A percentile compares a stretch with the other conserved stretches of the same genome.
Conservation (phyloP, 176 grass and related monocot species). For the Oryza glumipatula region DNA sequence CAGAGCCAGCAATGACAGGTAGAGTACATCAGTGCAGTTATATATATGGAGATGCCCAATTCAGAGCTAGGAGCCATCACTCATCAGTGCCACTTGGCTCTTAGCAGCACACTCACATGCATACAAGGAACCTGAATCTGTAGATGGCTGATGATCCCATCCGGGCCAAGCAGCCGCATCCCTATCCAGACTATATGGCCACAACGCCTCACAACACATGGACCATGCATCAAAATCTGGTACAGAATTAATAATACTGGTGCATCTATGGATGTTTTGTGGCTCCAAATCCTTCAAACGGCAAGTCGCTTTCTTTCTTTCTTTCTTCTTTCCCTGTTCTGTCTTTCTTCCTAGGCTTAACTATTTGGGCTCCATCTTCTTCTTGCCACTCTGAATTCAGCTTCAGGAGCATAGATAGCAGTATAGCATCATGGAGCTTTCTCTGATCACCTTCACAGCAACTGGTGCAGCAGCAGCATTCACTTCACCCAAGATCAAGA, state of each 20-base stretch:
- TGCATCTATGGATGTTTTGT: neutral
- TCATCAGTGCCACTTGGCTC: neutral
- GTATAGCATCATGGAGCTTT: slow-evolving; percentile 37
- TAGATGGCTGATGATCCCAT: neutral
- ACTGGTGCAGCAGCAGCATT: neutral
- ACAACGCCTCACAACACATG: neutral
- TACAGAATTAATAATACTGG: neutral
- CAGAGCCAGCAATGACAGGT: neutral
- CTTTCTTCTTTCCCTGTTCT: neutral
- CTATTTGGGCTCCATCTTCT: neutral
- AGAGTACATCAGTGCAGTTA: neutral
- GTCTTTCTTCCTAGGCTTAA: neutral
- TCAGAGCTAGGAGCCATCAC: neutral
- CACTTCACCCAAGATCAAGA: neutral
- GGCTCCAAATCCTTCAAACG: neutral
- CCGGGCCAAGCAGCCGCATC: neutral
- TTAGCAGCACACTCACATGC: neutral
- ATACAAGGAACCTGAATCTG: neutral
- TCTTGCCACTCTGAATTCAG: neutral
- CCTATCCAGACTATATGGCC: slow-evolving; percentile 32
- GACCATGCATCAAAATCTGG: neutral
- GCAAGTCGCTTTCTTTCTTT: neutral
- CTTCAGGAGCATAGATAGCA: neutral
- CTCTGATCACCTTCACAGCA: neutral
- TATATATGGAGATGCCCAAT: neutral